Evolutionary conservation across 495 filamentous ascomycete species (phyloP).

Genomic region (Bacidia gigantensis): DNA sequence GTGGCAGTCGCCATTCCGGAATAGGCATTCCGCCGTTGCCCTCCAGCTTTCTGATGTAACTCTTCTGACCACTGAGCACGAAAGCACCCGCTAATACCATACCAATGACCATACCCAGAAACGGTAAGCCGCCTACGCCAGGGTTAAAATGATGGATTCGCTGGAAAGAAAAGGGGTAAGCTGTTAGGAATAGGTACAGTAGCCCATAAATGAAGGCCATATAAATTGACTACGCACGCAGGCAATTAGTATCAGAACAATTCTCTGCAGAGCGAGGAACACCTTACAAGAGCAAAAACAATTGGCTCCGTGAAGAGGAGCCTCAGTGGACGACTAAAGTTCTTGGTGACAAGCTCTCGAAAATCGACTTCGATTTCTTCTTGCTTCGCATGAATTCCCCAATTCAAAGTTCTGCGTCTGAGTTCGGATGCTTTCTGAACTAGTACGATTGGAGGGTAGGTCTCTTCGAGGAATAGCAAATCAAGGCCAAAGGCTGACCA

Average conservation of each 20-base stretch:
- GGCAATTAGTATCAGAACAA: too few relatives aligned
- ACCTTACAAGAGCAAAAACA: conserved; percentile 41
- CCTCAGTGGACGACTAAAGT: conserved; percentile 66
- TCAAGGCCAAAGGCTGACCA: conserved; percentile 54
- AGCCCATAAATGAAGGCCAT: conserved; percentile 65
- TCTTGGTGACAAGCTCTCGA: conserved; percentile 63
- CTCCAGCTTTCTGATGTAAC: conserved; percentile 46
- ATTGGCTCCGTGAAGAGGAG: conserved; percentile 75
- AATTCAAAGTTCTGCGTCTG: conserved; percentile 71
- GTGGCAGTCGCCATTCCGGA: conserved; percentile 77
- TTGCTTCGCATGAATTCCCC: conserved; percentile 89
- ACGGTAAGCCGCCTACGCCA: conserved; percentile 61
- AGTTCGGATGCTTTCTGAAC: conserved; percentile 64
- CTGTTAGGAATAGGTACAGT: conserved; percentile 68
- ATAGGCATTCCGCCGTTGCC: conserved; percentile 61
- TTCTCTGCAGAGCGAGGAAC: too few relatives aligned
- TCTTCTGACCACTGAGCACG: conserved; percentile 52
- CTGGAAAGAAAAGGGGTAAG: conserved; percentile 70
- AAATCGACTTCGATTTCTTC: conserved; percentile 86
- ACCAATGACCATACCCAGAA: conserved; percentile 68
- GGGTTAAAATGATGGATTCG: conserved; percentile 50
- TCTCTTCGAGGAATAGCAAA: conserved; percentile 62
- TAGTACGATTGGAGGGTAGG: conserved; percentile 71
- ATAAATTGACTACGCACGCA: not conserved
- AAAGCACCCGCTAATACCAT: conserved; percentile 52